Conservation (phyloP, 768 basidiomycete species). For the Termitomyces sp. region DNA sequence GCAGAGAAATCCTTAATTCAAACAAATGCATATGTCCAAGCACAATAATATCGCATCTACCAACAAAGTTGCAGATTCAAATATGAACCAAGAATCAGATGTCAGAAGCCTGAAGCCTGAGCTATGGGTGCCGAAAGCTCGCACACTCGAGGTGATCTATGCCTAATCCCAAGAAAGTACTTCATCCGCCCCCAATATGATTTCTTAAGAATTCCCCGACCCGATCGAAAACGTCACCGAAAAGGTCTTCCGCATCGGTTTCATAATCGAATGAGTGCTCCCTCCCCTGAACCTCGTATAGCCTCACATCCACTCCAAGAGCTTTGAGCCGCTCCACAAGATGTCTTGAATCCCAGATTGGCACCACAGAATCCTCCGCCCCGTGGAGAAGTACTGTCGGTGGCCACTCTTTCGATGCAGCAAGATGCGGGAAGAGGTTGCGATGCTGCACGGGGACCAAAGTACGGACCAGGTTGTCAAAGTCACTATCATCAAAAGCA, state of each 20-base stretch:
- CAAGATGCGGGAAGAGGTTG: conserved; percentile 41
- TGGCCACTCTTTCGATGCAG: conserved; percentile 33
- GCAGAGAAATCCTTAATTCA: no score
- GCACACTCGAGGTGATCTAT: background rate
- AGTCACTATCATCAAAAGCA: conserved; percentile 3
- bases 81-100: background rate
- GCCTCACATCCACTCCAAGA: conserved; percentile 23
- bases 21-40: background rate
- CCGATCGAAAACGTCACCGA: conserved; percentile 30
- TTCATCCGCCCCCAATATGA: background rate
- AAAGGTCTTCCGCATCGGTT: conserved; percentile 33
- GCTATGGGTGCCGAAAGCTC: background rate
- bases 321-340: conserved; percentile 24
- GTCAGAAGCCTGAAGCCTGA: background rate
- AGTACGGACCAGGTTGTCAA: conserved; percentile 5
- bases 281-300: conserved; percentile 22
- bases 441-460: conserved; percentile 25
- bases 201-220: conserved; percentile 29
- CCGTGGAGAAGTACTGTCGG: conserved; percentile 45
- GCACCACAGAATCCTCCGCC: conserved; percentile 41
- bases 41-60: background rate
- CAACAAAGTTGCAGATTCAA: background rate
- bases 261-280: conserved; percentile 58
- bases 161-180: background rate
- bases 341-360: conserved; percentile 31